Conservation (phyloP, 2,329 filamentous ascomycete species). For the Zalaria sp. region DNA sequence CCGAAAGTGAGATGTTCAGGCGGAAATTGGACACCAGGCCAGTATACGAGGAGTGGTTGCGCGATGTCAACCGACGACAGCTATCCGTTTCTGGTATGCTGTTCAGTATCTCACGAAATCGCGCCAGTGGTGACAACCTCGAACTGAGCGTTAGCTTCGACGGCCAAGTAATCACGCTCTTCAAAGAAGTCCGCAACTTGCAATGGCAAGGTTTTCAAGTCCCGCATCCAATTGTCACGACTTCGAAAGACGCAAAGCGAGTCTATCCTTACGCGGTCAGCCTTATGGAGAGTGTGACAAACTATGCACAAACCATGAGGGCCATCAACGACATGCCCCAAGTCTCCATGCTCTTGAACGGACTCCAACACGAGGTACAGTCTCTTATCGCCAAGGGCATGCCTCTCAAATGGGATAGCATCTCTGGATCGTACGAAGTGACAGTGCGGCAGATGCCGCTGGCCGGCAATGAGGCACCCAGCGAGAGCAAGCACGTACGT, state of each 20-base stretch:
- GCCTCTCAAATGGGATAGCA: slow-evolving; percentile 90
- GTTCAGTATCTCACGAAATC: slow-evolving; percentile 77
- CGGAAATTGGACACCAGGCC: slow-evolving; percentile 89
- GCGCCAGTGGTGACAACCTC: slow-evolving; percentile 77
- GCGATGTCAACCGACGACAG: slow-evolving; percentile 76
- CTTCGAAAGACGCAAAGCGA: slow-evolving; percentile 96
- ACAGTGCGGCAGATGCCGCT: slow-evolving; percentile 55
- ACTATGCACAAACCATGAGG: slow-evolving; percentile 74
- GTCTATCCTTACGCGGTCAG: slow-evolving; percentile 97
- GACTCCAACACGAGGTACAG: slow-evolving; percentile 86
- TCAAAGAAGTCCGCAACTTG: slow-evolving; percentile 95
- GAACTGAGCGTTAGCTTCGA: slow-evolving; percentile 95
- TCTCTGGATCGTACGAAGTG: slow-evolving; percentile 91
- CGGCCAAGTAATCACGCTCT: slow-evolving; percentile 88
- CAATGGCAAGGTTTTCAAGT: slow-evolving; percentile 91
- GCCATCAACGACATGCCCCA: slow-evolving; percentile 76
- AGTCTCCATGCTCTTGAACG: slow-evolving; percentile 74
- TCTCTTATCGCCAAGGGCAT: slow-evolving; percentile 72
- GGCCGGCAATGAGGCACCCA: slow-evolving; percentile 37
- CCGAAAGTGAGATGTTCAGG: slow-evolving; percentile 84
- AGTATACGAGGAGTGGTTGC: slow-evolving; percentile 91
- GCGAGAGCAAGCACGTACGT: slow-evolving; percentile 87
- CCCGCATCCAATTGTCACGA: slow-evolving; percentile 85
- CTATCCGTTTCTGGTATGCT: slow-evolving; percentile 85
- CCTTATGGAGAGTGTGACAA: slow-evolving; percentile 96